phyloP scores from a whole-genome alignment of 2,329 filamentous ascomycete species.

The Byssochlamys sp. region DNA sequence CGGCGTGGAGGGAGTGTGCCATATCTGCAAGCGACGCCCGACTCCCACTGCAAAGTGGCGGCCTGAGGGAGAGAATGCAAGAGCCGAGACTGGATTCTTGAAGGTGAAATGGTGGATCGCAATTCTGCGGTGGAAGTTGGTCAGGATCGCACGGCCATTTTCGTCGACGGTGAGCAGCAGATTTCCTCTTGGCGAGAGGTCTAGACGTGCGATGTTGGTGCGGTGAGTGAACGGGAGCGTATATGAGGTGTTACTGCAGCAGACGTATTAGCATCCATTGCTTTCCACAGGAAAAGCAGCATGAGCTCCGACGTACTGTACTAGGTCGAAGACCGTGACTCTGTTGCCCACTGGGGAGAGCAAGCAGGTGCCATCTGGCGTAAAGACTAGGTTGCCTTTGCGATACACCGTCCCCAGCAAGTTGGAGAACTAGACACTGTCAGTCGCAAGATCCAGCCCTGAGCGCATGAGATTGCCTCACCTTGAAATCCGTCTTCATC shows the following conservation, averaged over 20 bases:
- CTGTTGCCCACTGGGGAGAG: conserved; percentile 94
- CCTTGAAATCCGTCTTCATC: conserved; percentile 99
- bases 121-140: conserved; percentile 76
- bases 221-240: conserved; percentile 69
- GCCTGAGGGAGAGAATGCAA: conserved; percentile 85
- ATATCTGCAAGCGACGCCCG: conserved; percentile 81
- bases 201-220: conserved; percentile 81
- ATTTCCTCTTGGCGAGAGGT: conserved; percentile 81
- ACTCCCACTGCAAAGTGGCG: conserved; percentile 82
- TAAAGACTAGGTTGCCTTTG: conserved; percentile 93
- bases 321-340: conserved; percentile 89
- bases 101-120: conserved; percentile 95
- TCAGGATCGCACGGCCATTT: conserved; percentile 85
- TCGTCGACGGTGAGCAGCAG: conserved; percentile 88
- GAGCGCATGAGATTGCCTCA: conserved; percentile 29
- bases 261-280: conserved; percentile 1
- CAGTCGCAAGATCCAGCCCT: neutral
- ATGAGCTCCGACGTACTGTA: conserved; percentile 55
- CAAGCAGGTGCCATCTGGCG: conserved; percentile 87
- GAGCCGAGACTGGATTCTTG: conserved; percentile 66
- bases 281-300: neutral
- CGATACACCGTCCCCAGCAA: conserved; percentile 96
- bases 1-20: conserved; percentile 87
- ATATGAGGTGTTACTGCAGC: conserved; percentile 34
- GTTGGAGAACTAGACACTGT: conserved; percentile 74